Conservation (phyloP, 75 land plant species). For the Pinus albicaulis region DNA sequence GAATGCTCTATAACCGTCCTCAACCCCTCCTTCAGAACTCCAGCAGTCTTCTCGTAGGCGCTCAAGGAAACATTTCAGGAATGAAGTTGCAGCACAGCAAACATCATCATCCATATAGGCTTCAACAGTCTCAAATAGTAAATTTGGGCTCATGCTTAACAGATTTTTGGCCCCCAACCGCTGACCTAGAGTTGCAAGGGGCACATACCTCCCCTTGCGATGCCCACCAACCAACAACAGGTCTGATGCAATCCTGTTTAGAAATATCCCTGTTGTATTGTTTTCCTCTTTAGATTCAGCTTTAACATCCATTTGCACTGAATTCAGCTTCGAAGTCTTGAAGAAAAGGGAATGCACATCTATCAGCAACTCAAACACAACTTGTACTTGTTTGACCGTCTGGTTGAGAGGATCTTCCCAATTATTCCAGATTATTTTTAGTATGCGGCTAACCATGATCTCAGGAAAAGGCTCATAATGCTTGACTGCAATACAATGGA, state of each 20-base stretch:
- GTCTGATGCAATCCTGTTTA: conserved; percentile 51
- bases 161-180: conserved; percentile 81
- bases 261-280: conserved; percentile 30
- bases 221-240: conserved; percentile 72
- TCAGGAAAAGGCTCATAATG: conserved; percentile 61
- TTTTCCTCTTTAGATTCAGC: conserved; percentile 15
- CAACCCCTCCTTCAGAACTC: conserved; percentile 73
- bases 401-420: conserved; percentile 98
- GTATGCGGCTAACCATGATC: conserved; percentile 50
- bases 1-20: conserved; percentile 55
- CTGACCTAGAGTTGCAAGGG: conserved; percentile 75
- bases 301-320: background rate
- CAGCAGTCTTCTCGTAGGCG: conserved; percentile 89
- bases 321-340: background rate
- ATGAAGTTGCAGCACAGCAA: conserved; percentile 92
- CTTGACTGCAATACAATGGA: conserved; percentile 4
- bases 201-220: conserved; percentile 96
- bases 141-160: conserved; percentile 55
- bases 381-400: conserved; percentile 95
- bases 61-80: conserved; percentile 92
- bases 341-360: conserved; percentile 56
- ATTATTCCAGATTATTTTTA: conserved; percentile 95
- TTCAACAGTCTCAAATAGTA: conserved; percentile 68
- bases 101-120: conserved; percentile 97
- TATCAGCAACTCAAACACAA: conserved; percentile 85